These are phyloP conservation scores for Microbotryum saponariae DNA, from an alignment of 1,284 basidiomycete genomes.

Conservation along the genomic window DNA sequence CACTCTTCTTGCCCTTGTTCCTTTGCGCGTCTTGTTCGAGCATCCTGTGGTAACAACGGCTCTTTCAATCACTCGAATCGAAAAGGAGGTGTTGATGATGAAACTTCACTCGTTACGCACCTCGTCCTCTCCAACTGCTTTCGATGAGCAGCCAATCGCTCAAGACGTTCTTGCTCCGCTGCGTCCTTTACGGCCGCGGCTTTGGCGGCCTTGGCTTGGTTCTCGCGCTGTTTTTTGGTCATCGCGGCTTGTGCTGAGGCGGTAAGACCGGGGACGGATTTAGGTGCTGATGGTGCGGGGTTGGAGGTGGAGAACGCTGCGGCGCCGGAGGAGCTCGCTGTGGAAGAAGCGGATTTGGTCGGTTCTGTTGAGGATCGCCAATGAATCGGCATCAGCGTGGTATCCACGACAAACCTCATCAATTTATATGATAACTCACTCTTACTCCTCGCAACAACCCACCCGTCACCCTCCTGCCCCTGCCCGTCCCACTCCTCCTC, in stretches of 20 bases:
- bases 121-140: constrained; percentile 16
- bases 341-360: constrained; percentile 3
- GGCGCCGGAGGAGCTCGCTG: constrained; percentile 5
- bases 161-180: constrained; percentile 17
- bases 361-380: constrained; percentile 9
- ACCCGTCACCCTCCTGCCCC: neutral
- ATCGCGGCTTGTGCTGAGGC: constrained; percentile 3
- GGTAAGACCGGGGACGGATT: constrained; percentile 17
- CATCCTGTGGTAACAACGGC: neutral
- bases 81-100: too few species aligned
- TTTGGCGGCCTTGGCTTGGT: constrained; percentile 19
- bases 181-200: constrained; percentile 10
- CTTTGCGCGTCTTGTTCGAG: constrained; percentile 2
- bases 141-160: constrained; percentile 15
- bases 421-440: constrained; percentile 5
- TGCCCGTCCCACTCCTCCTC: constrained; percentile 4
- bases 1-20: constrained; percentile 5
- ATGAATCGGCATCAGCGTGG: neutral
- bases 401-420: too few species aligned
- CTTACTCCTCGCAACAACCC: constrained; percentile 3
- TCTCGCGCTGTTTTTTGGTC: constrained; percentile 28
- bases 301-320: neutral
- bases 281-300: neutral
- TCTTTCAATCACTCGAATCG: neutral
- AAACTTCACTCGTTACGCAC: neutral